Base-by-base conservation (phyloP, 2,329 filamentous ascomycete species). In the Alternaria rosae region DNA sequence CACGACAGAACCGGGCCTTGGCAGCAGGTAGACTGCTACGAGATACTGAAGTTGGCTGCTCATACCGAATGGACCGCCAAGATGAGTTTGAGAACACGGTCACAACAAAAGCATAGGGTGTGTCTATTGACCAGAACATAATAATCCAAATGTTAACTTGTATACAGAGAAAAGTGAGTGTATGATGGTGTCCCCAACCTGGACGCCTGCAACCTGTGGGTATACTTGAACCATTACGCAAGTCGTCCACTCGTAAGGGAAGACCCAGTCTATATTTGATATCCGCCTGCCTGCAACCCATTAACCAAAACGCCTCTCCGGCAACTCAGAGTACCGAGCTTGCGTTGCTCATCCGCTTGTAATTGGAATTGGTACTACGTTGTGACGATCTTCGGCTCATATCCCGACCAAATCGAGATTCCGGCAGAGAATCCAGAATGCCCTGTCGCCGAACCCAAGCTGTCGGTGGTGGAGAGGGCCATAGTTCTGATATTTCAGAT, bases 111-210 rank as follows among this genome's bases (percentile, higher is more conserved):
- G 45, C 38, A 44, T 25, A 70, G 66, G 64, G 70, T 71, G 65
- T 65, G 66, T 73, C 62, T 44, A 47, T 61, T 54, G 65, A 58
- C 62, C 65, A 59, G 61, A 52, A 56, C 52, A 65, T 66, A 52
- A 61, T 54, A 61, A 62, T 68, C 60, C 61, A 64, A 52, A 58
- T 58, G 61, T 72, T 72, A 69, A 72, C 70, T 61, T 60, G 51
- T 66, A 51, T 73, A 70, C 72, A 76, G 72, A 75, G 54, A 63
- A 63, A 42, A 64, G 26, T 65, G 57, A 58, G 59, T 59, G 32
- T 63, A 43, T 68, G 59, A 63, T 59, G 35, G 35, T 47, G 23
- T 41, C 30, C 23, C 41, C 54, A 54, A 62, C 30, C 42, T 57
- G 59, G 54, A 66, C 53, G 58, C 51, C 44, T 47, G 52, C n/a